Conservation (phyloP, 1,139 yeast genomes). For the Geotrichum candidum region DNA sequence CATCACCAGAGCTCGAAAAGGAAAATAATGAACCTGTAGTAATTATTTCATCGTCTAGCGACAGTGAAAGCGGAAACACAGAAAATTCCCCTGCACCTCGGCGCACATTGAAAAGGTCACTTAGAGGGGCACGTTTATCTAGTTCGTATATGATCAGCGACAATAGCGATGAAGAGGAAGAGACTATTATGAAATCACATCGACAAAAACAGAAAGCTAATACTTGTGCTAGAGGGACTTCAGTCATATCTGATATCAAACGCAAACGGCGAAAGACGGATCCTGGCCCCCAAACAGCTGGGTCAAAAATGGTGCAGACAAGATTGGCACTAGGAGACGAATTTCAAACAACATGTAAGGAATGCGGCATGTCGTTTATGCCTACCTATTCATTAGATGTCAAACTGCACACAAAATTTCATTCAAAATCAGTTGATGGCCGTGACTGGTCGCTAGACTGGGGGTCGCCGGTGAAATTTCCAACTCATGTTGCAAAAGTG, state of each 20-base stretch:
- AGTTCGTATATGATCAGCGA: not conserved
- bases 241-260: constrained; percentile 1
- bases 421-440: constrained; percentile 41
- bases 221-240: not conserved
- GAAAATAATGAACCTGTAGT: not conserved
- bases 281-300: not conserved
- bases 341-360: constrained; percentile 40
- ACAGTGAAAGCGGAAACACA: not conserved
- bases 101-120: not conserved
- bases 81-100: not conserved
- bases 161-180: not conserved
- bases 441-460: constrained; percentile 43
- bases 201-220: not conserved
- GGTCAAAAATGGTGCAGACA: constrained; percentile 7
- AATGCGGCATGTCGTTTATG: constrained; percentile 58
- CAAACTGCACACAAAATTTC: constrained; percentile 43
- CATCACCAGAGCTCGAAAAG: not conserved
- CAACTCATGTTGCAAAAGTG: constrained; percentile 8
- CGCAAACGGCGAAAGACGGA: constrained; percentile 2
- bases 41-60: not conserved
- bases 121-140: not conserved
- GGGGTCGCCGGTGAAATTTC: constrained; percentile 25
- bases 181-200: not conserved
- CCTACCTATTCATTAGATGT: constrained; percentile 43
- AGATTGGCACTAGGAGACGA: constrained; percentile 33